A percentile compares a stretch with the other conserved stretches of the same genome.
Conservation (phyloP, 148 eudicot species). For the Rhododendron kiyosumense region DNA sequence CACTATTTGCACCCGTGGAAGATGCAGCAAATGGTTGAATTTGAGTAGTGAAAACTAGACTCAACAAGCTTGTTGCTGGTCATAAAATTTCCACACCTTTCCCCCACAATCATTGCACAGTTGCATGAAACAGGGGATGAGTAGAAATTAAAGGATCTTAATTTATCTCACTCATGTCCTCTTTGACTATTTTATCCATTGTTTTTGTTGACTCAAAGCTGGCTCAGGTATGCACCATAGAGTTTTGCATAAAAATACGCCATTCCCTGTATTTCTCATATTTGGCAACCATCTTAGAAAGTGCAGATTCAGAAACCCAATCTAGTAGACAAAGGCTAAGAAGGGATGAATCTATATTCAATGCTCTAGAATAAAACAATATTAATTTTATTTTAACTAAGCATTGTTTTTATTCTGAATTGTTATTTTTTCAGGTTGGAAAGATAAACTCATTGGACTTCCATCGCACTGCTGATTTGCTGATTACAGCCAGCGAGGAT, state of each 20-base stretch:
- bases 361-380: not conserved
- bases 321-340: not conserved
- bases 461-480: constrained; percentile 80
- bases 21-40: not conserved
- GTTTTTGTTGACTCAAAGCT: not conserved
- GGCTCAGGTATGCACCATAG: not conserved
- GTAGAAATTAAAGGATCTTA: not conserved
- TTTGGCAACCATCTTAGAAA: not conserved
- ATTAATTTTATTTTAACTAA: not conserved
- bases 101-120: not conserved
- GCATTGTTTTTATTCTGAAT: not conserved
- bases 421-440: constrained; percentile 56
- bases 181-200: not conserved
- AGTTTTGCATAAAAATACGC: not conserved
- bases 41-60: not conserved
- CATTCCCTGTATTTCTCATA: not conserved
- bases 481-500: constrained; percentile 86
- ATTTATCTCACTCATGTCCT: not conserved
- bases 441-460: constrained; percentile 89
- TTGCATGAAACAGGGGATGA: not conserved
- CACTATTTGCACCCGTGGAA: not conserved
- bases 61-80: not conserved
- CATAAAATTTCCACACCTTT: not conserved
- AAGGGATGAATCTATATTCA: not conserved
- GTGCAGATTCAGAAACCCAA: not conserved